These are phyloP conservation scores for Alloascoidea hylecoeti DNA, from an alignment of 805 yeast genomes.

Conservation along the genomic window DNA sequence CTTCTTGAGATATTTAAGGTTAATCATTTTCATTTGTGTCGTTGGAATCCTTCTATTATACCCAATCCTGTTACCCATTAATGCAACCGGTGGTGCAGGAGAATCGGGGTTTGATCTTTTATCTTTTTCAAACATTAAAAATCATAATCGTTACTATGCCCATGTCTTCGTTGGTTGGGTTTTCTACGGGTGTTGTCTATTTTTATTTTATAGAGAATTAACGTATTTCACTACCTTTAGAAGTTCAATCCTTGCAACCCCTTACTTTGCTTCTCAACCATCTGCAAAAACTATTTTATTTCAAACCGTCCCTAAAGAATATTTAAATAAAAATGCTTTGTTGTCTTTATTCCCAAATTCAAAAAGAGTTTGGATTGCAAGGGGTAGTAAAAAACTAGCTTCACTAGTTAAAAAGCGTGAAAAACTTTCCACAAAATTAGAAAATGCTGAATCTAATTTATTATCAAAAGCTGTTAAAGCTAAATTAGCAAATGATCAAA, in stretches of 20 bases:
- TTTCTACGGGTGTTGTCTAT: conserved; percentile 51
- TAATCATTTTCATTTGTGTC: conserved; percentile 36
- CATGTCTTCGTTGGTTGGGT: conserved; percentile 69
- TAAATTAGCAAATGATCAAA: conserved; percentile 42
- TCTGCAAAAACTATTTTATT: conserved; percentile 57
- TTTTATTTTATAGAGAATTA: conserved; percentile 60
- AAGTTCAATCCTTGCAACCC: conserved; percentile 63
- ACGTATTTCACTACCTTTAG: conserved; percentile 57
- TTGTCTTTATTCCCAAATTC: conserved; percentile 47
- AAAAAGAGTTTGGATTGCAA: conserved; percentile 44
- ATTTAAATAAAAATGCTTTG: conserved; percentile 31
- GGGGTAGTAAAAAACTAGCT: conserved; percentile 42
- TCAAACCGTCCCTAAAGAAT: conserved; percentile 40
- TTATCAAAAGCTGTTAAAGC: conserved; percentile 44
- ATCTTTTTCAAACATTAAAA: conserved; percentile 45
- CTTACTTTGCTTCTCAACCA: conserved; percentile 52
- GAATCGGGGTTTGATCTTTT: conserved; percentile 48
- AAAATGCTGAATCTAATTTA: conserved; percentile 47
- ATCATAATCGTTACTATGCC: conserved; percentile 56
- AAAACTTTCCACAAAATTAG: conserved; percentile 46
- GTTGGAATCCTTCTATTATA: conserved; percentile 40
- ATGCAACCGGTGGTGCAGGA: conserved; percentile 53
- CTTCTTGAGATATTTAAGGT: conserved; percentile 48
- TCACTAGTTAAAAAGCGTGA: conserved; percentile 47
- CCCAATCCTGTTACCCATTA: conserved; percentile 62